A percentile compares a stretch with the other conserved stretches of the same genome.
Evolutionary conservation across 768 basidiomycete genomes (phyloP).

Genomic region (Boletus vinaceobasis): DNA sequence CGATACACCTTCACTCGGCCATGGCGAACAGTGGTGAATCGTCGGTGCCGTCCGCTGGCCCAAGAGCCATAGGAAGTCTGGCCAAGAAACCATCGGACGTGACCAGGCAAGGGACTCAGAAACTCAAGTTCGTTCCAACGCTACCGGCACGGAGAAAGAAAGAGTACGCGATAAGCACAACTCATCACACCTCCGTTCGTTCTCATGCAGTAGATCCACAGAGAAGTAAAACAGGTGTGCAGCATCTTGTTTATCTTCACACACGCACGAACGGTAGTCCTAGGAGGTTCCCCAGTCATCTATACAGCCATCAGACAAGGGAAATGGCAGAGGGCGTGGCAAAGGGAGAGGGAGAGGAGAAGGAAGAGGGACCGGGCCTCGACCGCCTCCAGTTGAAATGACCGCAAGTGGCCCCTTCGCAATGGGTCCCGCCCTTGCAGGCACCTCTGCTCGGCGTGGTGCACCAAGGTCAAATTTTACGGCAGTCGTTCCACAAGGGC

Average conservation of each 20-base stretch:
- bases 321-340: conserved; percentile 48
- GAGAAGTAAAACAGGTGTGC: conserved; percentile 65
- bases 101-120: conserved; percentile 70
- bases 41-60: conserved; percentile 23
- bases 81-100: conserved; percentile 69
- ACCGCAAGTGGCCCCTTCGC: conserved; percentile 85
- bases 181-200: background rate
- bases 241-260: background rate
- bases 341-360: conserved; percentile 52
- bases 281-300: conserved; percentile 48
- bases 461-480: conserved; percentile 56
- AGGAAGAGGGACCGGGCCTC: conserved; percentile 43
- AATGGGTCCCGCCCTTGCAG: conserved; percentile 74
- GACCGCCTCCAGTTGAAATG: conserved; percentile 62
- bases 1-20: background rate
- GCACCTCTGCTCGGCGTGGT: conserved; percentile 47
- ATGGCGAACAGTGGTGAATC: conserved; percentile 17
- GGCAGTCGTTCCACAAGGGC: conserved; percentile 43
- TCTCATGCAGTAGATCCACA: conserved; percentile 28
- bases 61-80: conserved; percentile 74
- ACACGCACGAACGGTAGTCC: conserved; percentile 6
- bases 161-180: conserved; percentile 52
- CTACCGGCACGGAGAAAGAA: conserved; percentile 75
- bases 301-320: conserved; percentile 31
- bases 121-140: conserved; percentile 77